Conservation (phyloP, 2,329 filamentous ascomycete species). For the Hirsutella rhossiliensis region DNA sequence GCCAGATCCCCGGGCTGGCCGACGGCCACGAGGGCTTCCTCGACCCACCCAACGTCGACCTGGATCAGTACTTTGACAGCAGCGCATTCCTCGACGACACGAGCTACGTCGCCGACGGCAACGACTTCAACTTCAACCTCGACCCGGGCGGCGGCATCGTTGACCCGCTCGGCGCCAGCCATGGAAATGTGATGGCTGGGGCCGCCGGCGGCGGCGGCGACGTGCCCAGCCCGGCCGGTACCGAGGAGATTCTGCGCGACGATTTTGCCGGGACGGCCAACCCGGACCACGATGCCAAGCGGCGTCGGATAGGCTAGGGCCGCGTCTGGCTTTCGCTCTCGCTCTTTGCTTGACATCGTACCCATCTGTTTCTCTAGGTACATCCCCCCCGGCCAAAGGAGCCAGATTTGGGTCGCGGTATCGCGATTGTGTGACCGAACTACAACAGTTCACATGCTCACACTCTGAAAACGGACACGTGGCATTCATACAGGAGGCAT, state of each 20-base stretch:
- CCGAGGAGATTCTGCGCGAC: conserved; percentile 36
- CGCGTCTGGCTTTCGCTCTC: background rate
- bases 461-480: too few relatives aligned
- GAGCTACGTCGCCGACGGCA: conserved; percentile 28
- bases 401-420: too few relatives aligned
- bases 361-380: background rate
- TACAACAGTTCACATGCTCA: too few relatives aligned
- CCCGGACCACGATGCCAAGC: conserved; percentile 20
- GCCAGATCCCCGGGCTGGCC: conserved; percentile 60
- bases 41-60: conserved; percentile 27
- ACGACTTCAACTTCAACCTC: conserved; percentile 40
- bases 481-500: too few relatives aligned
- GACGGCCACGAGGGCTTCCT: conserved; percentile 24
- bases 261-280: conserved; percentile 21
- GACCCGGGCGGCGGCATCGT: conserved; percentile 18
- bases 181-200: background rate
- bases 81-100: conserved; percentile 25
- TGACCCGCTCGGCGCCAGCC: conserved; percentile 4
- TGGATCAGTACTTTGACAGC: conserved; percentile 39
- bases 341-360: background rate
- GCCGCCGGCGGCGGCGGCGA: conserved; percentile 13
- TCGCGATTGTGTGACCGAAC: too few relatives aligned
- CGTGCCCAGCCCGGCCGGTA: conserved; percentile 33
- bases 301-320: conserved; percentile 22
- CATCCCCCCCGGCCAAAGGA: too few relatives aligned